phyloP scores from a whole-genome alignment of 352 stramenopile species.

The Discostella stelligera region DNA sequence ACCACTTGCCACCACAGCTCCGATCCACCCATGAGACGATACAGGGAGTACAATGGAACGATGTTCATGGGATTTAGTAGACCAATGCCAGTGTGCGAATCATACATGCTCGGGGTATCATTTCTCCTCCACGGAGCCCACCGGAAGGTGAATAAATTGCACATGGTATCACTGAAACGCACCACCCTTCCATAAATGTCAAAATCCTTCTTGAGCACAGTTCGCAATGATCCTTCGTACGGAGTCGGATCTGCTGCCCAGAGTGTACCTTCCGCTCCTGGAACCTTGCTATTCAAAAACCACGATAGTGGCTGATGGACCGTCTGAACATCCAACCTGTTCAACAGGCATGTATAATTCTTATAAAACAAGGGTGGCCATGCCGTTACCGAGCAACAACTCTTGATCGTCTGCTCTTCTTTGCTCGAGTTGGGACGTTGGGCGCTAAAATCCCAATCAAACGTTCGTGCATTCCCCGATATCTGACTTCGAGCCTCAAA shows the following conservation, averaged over 20 bases:
- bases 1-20: constrained; percentile 70
- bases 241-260: constrained; percentile 56
- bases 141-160: constrained; percentile 55
- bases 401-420: constrained; percentile 55
- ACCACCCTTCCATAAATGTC: constrained; percentile 50
- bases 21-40: constrained; percentile 45
- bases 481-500: constrained; percentile 56
- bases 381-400: constrained; percentile 60
- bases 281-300: constrained; percentile 65
- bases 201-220: constrained; percentile 59
- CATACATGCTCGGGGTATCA: constrained; percentile 61
- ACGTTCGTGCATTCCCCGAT: constrained; percentile 67
- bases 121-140: constrained; percentile 60
- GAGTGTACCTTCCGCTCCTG: constrained; percentile 54
- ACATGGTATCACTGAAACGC: constrained; percentile 45
- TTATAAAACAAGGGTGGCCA: constrained; percentile 72
- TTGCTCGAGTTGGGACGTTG: constrained; percentile 18
- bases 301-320: constrained; percentile 56
- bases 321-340: constrained; percentile 55
- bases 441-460: constrained; percentile 59
- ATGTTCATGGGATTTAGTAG: constrained; percentile 69
- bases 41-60: constrained; percentile 60
- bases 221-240: constrained; percentile 51
- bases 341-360: constrained; percentile 70
- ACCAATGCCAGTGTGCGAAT: constrained; percentile 57